Evolutionary conservation across 2,329 filamentous ascomycete species (phyloP).

Genomic region (Calonectria ilicicola): DNA sequence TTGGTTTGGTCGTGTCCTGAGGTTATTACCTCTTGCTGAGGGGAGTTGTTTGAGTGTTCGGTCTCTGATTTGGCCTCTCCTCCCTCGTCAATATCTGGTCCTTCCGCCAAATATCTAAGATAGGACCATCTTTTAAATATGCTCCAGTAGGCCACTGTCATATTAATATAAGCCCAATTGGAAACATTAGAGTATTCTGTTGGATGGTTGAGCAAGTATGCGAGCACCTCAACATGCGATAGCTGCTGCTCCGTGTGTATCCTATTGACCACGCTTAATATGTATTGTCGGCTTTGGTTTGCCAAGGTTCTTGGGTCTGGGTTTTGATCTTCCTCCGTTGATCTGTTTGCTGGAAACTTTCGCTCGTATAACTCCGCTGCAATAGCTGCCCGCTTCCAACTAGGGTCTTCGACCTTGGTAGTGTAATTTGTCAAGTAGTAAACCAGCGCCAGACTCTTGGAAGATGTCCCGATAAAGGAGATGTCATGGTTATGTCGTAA

Average conservation of each 20-base stretch:
- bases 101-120: background rate
- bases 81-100: background rate
- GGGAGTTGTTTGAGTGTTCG: no score
- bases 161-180: conserved; percentile 15
- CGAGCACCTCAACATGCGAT: conserved; percentile 6
- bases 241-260: background rate
- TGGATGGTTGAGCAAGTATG: background rate
- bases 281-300: no score
- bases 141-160: conserved; percentile 4
- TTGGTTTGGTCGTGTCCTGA: no score
- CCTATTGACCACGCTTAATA: conserved; percentile 9
- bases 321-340: no score
- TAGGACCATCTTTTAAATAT: background rate
- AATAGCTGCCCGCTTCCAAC: background rate
- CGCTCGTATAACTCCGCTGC: background rate
- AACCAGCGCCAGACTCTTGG: conserved; percentile 12
- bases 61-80: background rate
- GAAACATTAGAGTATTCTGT: conserved; percentile 1
- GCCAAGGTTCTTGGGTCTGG: no score
- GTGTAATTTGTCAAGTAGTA: conserved; percentile 6
- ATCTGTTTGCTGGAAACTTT: no score
- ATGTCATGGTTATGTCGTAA: conserved; percentile 18
- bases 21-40: no score
- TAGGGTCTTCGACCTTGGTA: background rate
- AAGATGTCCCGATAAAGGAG: conserved; percentile 15